Evolutionary conservation across 164 flowering plant genomes (phyloP).

Genomic region (Paratinospora sagittata): DNA sequence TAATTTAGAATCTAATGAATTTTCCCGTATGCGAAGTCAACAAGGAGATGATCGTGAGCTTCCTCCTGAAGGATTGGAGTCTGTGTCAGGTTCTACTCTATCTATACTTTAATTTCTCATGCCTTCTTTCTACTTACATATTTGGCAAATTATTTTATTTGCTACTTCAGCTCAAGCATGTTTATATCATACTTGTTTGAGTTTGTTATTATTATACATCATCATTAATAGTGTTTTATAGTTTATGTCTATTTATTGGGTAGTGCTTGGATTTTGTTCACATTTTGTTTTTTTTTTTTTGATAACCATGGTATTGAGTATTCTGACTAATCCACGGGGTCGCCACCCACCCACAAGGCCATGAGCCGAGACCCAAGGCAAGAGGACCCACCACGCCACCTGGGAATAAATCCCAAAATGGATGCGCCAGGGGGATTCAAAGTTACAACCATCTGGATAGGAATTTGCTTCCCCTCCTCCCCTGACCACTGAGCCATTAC

Average conservation of each 20-base stretch:
- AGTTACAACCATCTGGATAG: too few species aligned
- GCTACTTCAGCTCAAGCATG: not conserved
- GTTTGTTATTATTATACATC: not conserved
- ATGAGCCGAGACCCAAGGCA: too few species aligned
- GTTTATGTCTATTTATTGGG: not conserved
- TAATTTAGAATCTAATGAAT: slow-evolving; percentile 4
- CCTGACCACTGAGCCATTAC: too few species aligned
- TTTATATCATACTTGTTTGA: not conserved
- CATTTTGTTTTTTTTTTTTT: too few species aligned
- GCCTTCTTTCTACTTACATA: not conserved
- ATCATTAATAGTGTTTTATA: not conserved
- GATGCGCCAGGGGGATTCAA: too few species aligned
- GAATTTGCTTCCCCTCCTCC: too few species aligned
- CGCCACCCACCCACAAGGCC: too few species aligned
- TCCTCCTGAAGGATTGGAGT: slow-evolving; percentile 31
- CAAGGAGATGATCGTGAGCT: slow-evolving; percentile 34
- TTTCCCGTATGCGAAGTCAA: slow-evolving; percentile 27
- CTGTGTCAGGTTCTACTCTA: slow-evolving; percentile 40
- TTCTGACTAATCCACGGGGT: too few species aligned
- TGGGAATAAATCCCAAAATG: too few species aligned
- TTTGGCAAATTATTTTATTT: not conserved
- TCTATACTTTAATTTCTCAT: not conserved
- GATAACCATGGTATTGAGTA: too few species aligned
- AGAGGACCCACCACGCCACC: too few species aligned
- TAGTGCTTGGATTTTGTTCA: not conserved